phyloP scores from a whole-genome alignment of 2,329 filamentous ascomycete species.

The Gnomoniopsis smithogilvyi region DNA sequence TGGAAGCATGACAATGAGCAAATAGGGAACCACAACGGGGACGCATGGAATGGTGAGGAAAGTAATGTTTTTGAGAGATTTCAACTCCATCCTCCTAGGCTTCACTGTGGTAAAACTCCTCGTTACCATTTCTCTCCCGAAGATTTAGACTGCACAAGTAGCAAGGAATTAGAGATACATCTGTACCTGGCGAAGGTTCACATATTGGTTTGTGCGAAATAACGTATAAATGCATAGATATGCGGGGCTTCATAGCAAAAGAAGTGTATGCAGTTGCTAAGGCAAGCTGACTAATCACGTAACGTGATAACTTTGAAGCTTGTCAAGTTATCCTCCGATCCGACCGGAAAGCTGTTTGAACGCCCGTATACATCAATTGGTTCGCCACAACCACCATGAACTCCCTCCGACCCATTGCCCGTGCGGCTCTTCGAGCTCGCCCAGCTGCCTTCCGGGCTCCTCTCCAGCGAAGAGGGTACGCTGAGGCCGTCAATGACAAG shows the following conservation, averaged over 20 bases:
- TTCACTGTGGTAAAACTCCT: no score
- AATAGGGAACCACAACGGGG: no score
- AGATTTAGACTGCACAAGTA: no score
- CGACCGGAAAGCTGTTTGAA: constrained; percentile 31
- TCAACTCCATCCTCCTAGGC: no score
- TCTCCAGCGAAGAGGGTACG: constrained; percentile 85
- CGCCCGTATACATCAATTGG: constrained; percentile 44
- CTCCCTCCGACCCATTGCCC: constrained; percentile 80
- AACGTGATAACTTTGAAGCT: constrained; percentile 17
- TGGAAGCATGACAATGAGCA: no score
- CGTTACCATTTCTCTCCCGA: no score
- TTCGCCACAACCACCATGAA: constrained; percentile 70
- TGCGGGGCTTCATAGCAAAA: background rate
- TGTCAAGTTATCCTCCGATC: constrained; percentile 4
- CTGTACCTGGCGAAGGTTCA: no score
- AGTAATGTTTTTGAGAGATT: no score
- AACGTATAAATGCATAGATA: background rate
- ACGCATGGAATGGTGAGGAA: no score
- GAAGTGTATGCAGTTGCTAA: background rate
- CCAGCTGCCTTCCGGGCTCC: constrained; percentile 73
- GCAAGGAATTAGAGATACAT: no score
- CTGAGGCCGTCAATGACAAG: constrained; percentile 83
- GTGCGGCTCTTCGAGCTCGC: constrained; percentile 81
- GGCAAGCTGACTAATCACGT: background rate
- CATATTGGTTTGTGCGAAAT: no score